Evolutionary conservation across 177 flowering plant species (phyloP).

Genomic region (Vitis hybrid): DNA sequence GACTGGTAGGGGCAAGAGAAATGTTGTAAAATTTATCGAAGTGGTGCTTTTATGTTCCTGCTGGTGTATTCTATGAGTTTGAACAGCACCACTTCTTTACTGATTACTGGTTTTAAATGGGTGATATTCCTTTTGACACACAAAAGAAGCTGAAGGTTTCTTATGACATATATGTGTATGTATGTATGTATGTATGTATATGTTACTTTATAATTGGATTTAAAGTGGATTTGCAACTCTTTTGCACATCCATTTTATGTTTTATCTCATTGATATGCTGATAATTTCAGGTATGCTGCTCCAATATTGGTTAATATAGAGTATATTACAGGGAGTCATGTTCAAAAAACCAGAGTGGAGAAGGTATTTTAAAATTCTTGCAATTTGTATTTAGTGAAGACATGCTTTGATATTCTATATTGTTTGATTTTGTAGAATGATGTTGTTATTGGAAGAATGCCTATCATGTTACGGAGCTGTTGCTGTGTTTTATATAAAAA

Average conservation of each 20-base stretch:
- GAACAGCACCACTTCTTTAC: too few relatives aligned
- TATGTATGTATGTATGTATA: too few relatives aligned
- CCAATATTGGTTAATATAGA: constrained; percentile 64
- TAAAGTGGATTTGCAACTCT: neutral
- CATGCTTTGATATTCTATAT: neutral
- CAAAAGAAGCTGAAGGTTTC: too few relatives aligned
- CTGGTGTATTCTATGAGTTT: too few relatives aligned
- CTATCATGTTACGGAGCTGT: constrained; percentile 88
- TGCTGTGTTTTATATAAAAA: constrained; percentile 67
- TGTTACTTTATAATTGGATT: too few relatives aligned
- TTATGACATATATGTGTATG: too few relatives aligned
- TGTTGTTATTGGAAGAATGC: constrained; percentile 77
- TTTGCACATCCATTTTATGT: too few relatives aligned
- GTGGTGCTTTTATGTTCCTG: too few relatives aligned
- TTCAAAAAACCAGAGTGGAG: constrained; percentile 1
- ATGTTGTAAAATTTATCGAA: too few relatives aligned
- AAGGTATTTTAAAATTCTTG: constrained; percentile 36
- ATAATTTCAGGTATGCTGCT: constrained; percentile 63
- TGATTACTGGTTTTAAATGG: too few relatives aligned
- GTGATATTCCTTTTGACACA: too few relatives aligned
- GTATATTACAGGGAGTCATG: constrained; percentile 41
- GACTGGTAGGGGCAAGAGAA: too few relatives aligned
- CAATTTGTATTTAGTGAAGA: neutral
- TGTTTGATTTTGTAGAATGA: constrained; percentile 38
- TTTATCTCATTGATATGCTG: neutral